Conservation (phyloP, 192 early-diverging fungal species). For the Gigaspora rosea region DNA sequence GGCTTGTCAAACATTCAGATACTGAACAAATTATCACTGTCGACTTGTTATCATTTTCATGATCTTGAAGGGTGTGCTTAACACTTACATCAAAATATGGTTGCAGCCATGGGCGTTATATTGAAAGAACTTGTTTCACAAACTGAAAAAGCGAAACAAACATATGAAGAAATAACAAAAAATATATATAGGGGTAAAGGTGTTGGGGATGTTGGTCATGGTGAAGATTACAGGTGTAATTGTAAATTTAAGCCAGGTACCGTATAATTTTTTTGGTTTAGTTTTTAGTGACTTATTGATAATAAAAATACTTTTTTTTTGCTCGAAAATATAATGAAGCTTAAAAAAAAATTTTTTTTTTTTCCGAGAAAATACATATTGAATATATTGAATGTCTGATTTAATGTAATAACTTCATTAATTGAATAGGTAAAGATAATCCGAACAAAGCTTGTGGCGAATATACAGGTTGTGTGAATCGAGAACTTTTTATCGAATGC, state of each 20-base stretch:
- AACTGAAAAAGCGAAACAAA: not conserved
- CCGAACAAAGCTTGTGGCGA: constrained; percentile 85
- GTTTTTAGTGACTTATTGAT: not conserved
- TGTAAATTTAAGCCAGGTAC: constrained; percentile 11
- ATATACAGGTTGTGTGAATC: constrained; percentile 89
- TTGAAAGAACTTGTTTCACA: not conserved
- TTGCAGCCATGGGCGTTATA: no score
- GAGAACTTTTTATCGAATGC: constrained; percentile 90
- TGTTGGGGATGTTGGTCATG: not conserved
- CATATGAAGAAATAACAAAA: constrained; percentile 10
- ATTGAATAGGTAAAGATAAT: constrained; percentile 27
- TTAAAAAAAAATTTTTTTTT: no score
- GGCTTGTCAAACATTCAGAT: not conserved
- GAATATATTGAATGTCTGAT: no score
- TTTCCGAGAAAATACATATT: not conserved
- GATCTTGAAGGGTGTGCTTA: no score
- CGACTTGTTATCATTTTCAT: no score
- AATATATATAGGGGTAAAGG: not conserved
- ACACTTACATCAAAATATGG: no score
- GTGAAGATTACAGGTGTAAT: not conserved
- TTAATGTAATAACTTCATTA: not conserved
- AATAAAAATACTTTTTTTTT: not conserved
- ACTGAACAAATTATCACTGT: not conserved
- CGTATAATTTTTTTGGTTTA: not conserved
- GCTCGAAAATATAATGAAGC: no score